Conservation (phyloP, 108 stramenopile genomes). For the Pseudonitzschia pungens region DNA sequence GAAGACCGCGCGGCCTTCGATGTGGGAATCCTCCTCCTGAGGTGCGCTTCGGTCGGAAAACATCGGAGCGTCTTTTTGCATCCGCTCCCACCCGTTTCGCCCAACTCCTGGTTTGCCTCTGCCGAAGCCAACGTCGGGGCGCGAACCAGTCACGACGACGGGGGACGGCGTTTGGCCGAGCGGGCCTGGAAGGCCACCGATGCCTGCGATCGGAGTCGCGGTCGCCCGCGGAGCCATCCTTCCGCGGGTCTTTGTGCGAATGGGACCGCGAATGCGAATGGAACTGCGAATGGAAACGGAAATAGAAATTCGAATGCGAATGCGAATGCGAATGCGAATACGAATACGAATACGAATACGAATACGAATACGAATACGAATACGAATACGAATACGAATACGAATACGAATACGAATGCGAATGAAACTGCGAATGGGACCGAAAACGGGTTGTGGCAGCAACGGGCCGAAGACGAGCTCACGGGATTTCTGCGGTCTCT, state of each 20-base stretch:
- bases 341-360: no score
- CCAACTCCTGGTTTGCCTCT: background rate
- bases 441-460: background rate
- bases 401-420: no score
- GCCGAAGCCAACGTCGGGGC: no score
- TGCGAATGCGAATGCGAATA: background rate
- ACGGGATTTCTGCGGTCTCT: background rate
- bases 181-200: conserved; percentile 7
- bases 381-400: no score
- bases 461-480: background rate
- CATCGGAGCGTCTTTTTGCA: background rate
- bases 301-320: background rate
- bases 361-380: no score
- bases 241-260: no score
- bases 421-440: background rate
- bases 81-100: background rate
- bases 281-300: background rate
- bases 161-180: background rate
- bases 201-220: background rate
- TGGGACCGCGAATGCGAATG: background rate
- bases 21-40: background rate
- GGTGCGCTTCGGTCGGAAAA: background rate
- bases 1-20: background rate
- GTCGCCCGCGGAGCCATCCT: background rate
- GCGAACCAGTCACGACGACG: no score